A percentile compares a stretch with the other conserved stretches of the same genome.
Conservation (phyloP, 805 yeast species). For the Monosporozyma solicola region DNA sequence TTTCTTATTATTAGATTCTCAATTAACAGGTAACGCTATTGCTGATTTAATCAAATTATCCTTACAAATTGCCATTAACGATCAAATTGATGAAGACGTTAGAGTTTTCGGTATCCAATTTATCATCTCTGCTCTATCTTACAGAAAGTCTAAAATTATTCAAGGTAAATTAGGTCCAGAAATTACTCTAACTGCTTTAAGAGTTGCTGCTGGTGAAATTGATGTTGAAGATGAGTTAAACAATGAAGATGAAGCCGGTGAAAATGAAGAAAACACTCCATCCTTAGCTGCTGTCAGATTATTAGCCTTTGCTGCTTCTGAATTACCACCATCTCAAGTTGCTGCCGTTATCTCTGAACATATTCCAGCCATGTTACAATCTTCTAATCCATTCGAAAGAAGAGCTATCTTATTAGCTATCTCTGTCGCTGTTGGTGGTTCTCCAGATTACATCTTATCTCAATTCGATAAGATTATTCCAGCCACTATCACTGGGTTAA, state of each 20-base stretch:
- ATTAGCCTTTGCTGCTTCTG: constrained; percentile 66
- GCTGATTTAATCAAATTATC: constrained; percentile 61
- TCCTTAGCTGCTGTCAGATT: constrained; percentile 69
- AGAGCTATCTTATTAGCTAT: constrained; percentile 80
- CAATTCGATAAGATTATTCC: constrained; percentile 70
- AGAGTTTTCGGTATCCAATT: constrained; percentile 80
- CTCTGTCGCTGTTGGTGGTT: constrained; percentile 80
- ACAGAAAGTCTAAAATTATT: constrained; percentile 71
- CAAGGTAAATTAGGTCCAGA: constrained; percentile 78
- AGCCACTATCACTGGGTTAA: constrained; percentile 63
- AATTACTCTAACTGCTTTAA: constrained; percentile 62
- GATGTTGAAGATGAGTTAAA: constrained; percentile 68
- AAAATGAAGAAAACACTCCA: constrained; percentile 85
- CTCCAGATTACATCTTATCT: constrained; percentile 82
- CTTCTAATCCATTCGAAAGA: constrained; percentile 66
- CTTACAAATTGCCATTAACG: constrained; percentile 64
- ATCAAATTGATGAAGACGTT: constrained; percentile 64
- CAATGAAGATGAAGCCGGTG: constrained; percentile 82
- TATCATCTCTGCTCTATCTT: constrained; percentile 66
- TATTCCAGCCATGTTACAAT: constrained; percentile 46
- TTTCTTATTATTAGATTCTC: constrained; percentile 65
- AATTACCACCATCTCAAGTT: constrained; percentile 89
- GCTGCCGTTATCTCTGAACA: constrained; percentile 68
- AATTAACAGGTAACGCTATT: constrained; percentile 68
- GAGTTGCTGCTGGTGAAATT: constrained; percentile 73